A percentile compares a stretch with the other conserved stretches of the same genome.
Evolutionary conservation across 768 basidiomycete species (phyloP).

Genomic region (Arthromyces matolae): DNA sequence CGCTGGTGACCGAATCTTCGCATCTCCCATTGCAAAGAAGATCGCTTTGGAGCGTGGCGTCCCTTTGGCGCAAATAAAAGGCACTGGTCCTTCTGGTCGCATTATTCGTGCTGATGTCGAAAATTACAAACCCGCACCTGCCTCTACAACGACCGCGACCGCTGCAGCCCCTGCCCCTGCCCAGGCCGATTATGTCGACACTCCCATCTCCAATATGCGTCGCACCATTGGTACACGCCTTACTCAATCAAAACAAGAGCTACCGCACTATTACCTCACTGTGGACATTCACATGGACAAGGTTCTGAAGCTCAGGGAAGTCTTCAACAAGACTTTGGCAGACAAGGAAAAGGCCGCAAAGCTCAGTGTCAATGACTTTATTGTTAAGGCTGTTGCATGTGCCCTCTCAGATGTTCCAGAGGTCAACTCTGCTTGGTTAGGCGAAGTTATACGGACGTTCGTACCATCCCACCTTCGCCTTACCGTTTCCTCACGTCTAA

Average conservation of each 20-base stretch:
- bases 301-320: constrained; percentile 87
- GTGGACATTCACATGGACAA: constrained; percentile 96
- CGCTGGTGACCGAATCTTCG: constrained; percentile 83
- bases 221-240: constrained; percentile 89
- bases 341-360: constrained; percentile 90
- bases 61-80: constrained; percentile 85
- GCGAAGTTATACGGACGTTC: constrained; percentile 92
- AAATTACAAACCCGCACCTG: constrained; percentile 65
- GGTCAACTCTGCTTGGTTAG: constrained; percentile 96
- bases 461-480: constrained; percentile 23
- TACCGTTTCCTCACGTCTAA: not conserved
- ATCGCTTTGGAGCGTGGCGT: constrained; percentile 93
- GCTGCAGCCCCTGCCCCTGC: constrained; percentile 48
- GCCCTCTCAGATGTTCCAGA: constrained; percentile 95
- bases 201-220: constrained; percentile 91
- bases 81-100: constrained; percentile 89
- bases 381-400: constrained; percentile 90
- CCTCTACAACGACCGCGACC: constrained; percentile 39
- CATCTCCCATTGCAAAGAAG: constrained; percentile 94
- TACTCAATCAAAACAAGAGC: constrained; percentile 86
- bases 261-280: constrained; percentile 98
- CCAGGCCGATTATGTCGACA: constrained; percentile 78
- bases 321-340: constrained; percentile 87
- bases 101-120: constrained; percentile 95
- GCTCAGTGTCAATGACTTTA: constrained; percentile 96